Base-by-base conservation (phyloP, 2,329 filamentous ascomycete genomes). In the Periconia digitata region DNA sequence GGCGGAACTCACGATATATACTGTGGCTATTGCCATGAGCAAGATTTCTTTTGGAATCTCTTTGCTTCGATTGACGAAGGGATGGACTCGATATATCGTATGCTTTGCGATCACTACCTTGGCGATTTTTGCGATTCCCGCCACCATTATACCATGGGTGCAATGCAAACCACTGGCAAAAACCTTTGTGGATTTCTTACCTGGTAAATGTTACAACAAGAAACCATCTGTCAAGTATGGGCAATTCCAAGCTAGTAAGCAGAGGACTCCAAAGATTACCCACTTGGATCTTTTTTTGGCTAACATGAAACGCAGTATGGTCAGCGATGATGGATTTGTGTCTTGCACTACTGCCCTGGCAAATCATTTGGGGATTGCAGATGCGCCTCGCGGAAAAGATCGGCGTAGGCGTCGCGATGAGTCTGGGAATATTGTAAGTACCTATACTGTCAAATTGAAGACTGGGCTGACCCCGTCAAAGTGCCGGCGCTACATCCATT, bases 1-100 rank as follows among this genome's bases (percentile, higher is more conserved):
- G n/a, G 32, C 40, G 16, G 49, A 43, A 42, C 49, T 54, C 29
- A 42, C 52, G 2, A 35, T 54, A 45, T 52, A 43, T 10, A 55
- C 41, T 17, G 34, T 46, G 37, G 53, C 53, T 17, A 50, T 53
- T 21, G 39, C 47, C 18, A n/a, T 55, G 20, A 55, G 53, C 50
- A 55, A 55, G 35, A 53, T 55, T 15, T 53, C 53, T 35, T 55
- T 55, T 36, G 53, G 46, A 35, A 43, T 55, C 15, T 53, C 53
- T 35, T 46, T 55, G 35, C 39, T 53, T 46, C 46, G 50, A 10
- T 46, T 55, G 39, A 55, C 50, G 8, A 43, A 48, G 2, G 47
- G 42, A 35, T 50, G 53, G 53, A 13, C 39, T 20, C 53, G 43
- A 43, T 40, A 23, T 8, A 43, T 40, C 27, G 47, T 50, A 3